phyloP scores from a whole-genome alignment of 1,284 basidiomycete genomes.

The Psilocybe mexicana region DNA sequence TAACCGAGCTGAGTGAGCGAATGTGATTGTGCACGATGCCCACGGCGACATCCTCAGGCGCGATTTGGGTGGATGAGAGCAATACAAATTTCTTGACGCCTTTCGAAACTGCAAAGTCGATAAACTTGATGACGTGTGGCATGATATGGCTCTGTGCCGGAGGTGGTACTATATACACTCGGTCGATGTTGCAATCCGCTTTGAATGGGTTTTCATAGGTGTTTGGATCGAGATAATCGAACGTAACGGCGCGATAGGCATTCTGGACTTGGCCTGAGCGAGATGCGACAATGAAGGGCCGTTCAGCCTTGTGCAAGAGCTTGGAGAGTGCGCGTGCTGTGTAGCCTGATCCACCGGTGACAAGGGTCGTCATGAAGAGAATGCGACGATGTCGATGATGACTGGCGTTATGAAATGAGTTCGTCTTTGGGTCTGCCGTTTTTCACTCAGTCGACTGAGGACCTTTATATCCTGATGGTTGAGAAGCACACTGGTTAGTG shows the following conservation, averaged over 20 bases:
- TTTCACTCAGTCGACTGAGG: no score
- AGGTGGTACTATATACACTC: slow-evolving; percentile 29
- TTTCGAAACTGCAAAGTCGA: slow-evolving; percentile 32
- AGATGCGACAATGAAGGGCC: slow-evolving; percentile 22
- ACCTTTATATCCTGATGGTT: no score
- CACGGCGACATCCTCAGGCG: slow-evolving; percentile 19
- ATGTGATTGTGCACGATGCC: slow-evolving; percentile 30
- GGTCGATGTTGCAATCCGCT: slow-evolving; percentile 21
- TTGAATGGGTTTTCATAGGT: slow-evolving; percentile 27
- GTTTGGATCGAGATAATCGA: slow-evolving; percentile 25
- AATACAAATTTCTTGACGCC: slow-evolving; percentile 35
- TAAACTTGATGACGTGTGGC: slow-evolving; percentile 27
- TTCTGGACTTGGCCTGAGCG: slow-evolving; percentile 13
- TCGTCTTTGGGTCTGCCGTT: no score
- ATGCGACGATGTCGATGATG: no score
- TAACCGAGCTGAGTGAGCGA: slow-evolving; percentile 14
- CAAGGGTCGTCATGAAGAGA: slow-evolving; percentile 24
- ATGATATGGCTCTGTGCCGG: slow-evolving; percentile 13
- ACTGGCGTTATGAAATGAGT: no score
- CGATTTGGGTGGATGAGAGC: slow-evolving; percentile 25
- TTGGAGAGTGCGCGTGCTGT: slow-evolving; percentile 21
- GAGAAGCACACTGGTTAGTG: no score
- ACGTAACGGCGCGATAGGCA: slow-evolving; percentile 23
- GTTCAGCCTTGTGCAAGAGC: slow-evolving; percentile 16
- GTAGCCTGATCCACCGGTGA: slow-evolving; percentile 28